phyloP scores from a whole-genome alignment of 106 monocot genomes.

The Chionographis japonica region DNA sequence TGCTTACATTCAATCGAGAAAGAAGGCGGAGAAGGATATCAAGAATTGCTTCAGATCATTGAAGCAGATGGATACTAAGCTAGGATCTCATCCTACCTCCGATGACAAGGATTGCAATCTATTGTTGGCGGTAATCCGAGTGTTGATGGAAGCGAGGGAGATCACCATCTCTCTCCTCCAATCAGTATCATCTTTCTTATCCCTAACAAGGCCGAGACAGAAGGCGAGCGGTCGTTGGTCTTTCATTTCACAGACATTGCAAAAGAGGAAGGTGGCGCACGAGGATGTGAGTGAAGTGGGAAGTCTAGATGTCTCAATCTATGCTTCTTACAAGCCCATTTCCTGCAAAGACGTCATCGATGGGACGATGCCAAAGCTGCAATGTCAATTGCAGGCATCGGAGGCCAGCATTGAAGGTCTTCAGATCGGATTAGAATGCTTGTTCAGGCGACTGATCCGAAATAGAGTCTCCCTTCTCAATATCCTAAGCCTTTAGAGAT shows the following conservation, averaged over 20 bases:
- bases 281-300: neutral
- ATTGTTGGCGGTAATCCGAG: neutral
- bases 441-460: constrained; percentile 9
- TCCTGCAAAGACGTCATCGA: constrained; percentile 11
- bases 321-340: neutral
- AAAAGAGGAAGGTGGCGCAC: neutral
- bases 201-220: neutral
- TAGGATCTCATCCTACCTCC: too few species aligned
- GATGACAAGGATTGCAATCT: neutral
- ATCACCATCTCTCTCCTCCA: constrained; percentile 1
- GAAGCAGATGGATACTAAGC: neutral
- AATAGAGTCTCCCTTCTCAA: constrained; percentile 16
- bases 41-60: neutral
- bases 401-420: neutral
- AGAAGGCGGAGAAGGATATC: constrained; percentile 1
- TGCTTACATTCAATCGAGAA: neutral
- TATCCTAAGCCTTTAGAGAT: constrained; percentile 6
- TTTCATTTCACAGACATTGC: neutral
- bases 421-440: constrained; percentile 9
- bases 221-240: neutral
- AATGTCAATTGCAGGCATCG: neutral
- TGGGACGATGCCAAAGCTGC: neutral
- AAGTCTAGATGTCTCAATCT: neutral
- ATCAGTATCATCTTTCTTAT: neutral
- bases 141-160: constrained; percentile 17